phyloP scores from a whole-genome alignment of 495 filamentous ascomycete species.

The Pyrenopolyporus hunteri region DNA sequence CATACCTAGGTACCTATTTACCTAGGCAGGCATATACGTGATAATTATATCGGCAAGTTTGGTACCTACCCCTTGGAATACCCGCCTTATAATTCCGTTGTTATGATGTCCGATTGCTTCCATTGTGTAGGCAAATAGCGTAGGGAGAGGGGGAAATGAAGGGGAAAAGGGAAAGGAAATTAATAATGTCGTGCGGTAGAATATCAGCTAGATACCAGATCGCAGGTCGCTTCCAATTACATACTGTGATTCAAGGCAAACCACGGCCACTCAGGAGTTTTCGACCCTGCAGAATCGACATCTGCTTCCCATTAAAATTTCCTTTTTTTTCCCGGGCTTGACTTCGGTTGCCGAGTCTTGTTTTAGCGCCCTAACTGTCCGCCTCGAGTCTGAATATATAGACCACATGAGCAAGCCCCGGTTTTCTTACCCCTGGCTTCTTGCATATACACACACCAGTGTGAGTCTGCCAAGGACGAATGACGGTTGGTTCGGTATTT shows the following conservation, averaged over 20 bases:
- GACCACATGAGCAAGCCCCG: constrained; percentile 41
- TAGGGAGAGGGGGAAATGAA: not conserved
- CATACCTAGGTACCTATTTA: not conserved
- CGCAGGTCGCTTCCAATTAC: constrained; percentile 15
- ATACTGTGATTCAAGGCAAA: too few relatives aligned
- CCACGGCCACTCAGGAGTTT: constrained; percentile 18
- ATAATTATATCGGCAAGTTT: constrained; percentile 6
- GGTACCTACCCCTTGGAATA: not conserved
- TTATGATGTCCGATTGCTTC: too few relatives aligned
- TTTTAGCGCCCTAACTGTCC: constrained; percentile 39
- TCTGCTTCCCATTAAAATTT: constrained; percentile 23
- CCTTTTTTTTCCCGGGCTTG: constrained; percentile 7
- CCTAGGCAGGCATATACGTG: not conserved
- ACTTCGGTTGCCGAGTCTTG: constrained; percentile 40
- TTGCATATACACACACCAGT: constrained; percentile 34
- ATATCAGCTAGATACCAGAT: constrained; percentile 32
- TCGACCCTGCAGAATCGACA: constrained; percentile 36
- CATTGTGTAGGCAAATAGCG: too few relatives aligned
- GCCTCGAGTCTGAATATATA: constrained; percentile 35
- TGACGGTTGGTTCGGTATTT: constrained; percentile 22
- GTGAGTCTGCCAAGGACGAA: constrained; percentile 34
- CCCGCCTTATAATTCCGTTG: not conserved
- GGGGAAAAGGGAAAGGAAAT: not conserved
- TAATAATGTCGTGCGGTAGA: constrained; percentile 30
- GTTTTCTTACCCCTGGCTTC: constrained; percentile 31